A percentile compares a stretch with the other conserved stretches of the same genome.
These are phyloP conservation scores for Sclerotinia subarctica DNA, from an alignment of 2,329 filamentous ascomycete species.

Conservation along the genomic window DNA sequence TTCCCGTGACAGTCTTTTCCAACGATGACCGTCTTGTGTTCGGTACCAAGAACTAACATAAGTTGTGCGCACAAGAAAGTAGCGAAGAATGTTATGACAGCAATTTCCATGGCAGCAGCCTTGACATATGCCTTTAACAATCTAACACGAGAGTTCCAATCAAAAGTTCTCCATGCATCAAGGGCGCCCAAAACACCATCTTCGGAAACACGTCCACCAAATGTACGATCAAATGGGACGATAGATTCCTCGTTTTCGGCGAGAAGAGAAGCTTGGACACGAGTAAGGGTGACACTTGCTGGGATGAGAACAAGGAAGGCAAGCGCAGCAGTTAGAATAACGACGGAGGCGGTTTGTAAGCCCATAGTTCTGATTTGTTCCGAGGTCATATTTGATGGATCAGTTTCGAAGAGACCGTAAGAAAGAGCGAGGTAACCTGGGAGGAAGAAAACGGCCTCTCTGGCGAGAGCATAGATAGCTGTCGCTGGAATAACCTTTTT, in stretches of 20 bases:
- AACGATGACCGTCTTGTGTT: slow-evolving; percentile 23
- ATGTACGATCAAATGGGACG: slow-evolving; percentile 85
- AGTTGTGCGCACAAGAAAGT: slow-evolving; percentile 53
- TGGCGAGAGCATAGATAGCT: slow-evolving; percentile 57
- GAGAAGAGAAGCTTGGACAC: slow-evolving; percentile 84
- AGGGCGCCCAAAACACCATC: slow-evolving; percentile 66
- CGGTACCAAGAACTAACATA: slow-evolving; percentile 43
- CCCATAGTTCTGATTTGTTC: slow-evolving; percentile 40
- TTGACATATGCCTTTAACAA: slow-evolving; percentile 75
- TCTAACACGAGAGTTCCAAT: slow-evolving; percentile 66
- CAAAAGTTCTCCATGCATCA: slow-evolving; percentile 78
- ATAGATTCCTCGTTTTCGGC: slow-evolving; percentile 78
- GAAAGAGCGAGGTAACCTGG: slow-evolving; percentile 45
- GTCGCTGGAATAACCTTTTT: slow-evolving; percentile 67
- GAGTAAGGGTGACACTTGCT: slow-evolving; percentile 70
- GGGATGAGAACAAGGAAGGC: slow-evolving; percentile 69
- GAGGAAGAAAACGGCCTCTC: slow-evolving; percentile 48
- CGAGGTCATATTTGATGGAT: slow-evolving; percentile 24
- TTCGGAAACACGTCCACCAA: slow-evolving; percentile 72
- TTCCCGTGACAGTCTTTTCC: not conserved
- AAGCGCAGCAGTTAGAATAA: slow-evolving; percentile 48
- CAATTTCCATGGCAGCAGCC: slow-evolving; percentile 56
- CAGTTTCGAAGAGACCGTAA: slow-evolving; percentile 35
- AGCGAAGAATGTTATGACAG: slow-evolving; percentile 46
- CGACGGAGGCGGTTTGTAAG: slow-evolving; percentile 47